Evolutionary conservation across 1,139 yeast genomes (phyloP).

Genomic region (Candida sp.): DNA sequence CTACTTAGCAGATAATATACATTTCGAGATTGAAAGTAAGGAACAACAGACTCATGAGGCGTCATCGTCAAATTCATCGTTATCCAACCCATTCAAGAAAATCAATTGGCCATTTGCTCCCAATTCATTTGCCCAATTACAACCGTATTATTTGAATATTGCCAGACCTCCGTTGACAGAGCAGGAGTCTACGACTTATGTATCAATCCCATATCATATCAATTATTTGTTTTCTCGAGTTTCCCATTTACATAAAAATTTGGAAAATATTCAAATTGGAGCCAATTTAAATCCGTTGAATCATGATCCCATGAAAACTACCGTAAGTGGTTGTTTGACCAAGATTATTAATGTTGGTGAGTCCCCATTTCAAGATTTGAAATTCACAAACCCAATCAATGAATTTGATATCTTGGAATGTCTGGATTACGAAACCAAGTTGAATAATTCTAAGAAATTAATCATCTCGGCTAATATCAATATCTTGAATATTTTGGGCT

Average conservation of each 20-base stretch:
- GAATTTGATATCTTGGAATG: slow-evolving; percentile 1
- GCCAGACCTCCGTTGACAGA: slow-evolving; percentile 34
- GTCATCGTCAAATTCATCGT: not conserved
- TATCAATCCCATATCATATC: slow-evolving; percentile 41
- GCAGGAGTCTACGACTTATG: slow-evolving; percentile 41
- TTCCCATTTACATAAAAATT: slow-evolving; percentile 24
- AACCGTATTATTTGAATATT: slow-evolving; percentile 30
- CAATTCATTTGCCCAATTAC: slow-evolving; percentile 18
- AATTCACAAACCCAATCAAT: not conserved
- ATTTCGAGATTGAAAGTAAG: slow-evolving; percentile 17
- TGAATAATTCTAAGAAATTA: slow-evolving; percentile 14
- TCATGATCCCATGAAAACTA: slow-evolving; percentile 50
- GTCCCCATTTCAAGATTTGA: slow-evolving; percentile 9
- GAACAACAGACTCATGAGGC: not conserved
- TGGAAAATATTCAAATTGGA: slow-evolving; percentile 51
- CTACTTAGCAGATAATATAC: slow-evolving; percentile 32
- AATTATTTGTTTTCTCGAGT: slow-evolving; percentile 27
- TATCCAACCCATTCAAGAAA: slow-evolving; percentile 9
- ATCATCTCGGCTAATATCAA: slow-evolving; percentile 34
- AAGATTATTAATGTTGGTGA: slow-evolving; percentile 15
- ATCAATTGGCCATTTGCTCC: slow-evolving; percentile 31
- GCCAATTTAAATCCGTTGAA: slow-evolving; percentile 51
- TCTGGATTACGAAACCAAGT: not conserved
- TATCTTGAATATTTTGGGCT: slow-evolving; percentile 33
- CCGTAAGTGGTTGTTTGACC: slow-evolving; percentile 50